Evolutionary conservation across 1,139 yeast genomes (phyloP).

Genomic region (Yamadazyma friedrichii): DNA sequence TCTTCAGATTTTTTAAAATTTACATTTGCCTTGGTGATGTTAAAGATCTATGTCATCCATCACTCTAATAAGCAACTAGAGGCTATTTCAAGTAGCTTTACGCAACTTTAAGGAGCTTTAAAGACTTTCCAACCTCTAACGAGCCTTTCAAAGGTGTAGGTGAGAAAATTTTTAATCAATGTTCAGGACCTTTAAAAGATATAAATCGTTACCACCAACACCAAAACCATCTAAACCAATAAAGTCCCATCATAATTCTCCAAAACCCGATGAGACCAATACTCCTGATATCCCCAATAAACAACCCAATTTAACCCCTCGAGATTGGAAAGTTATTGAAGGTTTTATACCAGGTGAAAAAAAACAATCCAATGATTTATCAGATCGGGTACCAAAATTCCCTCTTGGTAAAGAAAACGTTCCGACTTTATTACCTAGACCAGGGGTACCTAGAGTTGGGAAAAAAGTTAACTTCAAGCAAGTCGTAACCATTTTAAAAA

Average conservation of each 20-base stretch:
- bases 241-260: background rate
- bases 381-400: conserved; percentile 58
- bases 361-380: conserved; percentile 44
- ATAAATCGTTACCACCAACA: conserved; percentile 6
- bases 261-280: background rate
- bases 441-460: conserved; percentile 72
- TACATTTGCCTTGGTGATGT: too few relatives aligned
- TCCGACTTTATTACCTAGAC: conserved; percentile 70
- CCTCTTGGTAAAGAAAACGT: conserved; percentile 66
- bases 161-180: background rate
- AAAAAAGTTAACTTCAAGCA: conserved; percentile 56
- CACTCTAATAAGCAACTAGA: too few relatives aligned
- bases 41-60: too few relatives aligned
- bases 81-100: too few relatives aligned
- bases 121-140: too few relatives aligned
- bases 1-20: too few relatives aligned
- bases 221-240: background rate
- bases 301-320: conserved; percentile 27
- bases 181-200: conserved; percentile 5
- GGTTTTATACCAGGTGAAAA: conserved; percentile 64
- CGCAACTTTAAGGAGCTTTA: too few relatives aligned
- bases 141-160: background rate
- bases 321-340: conserved; percentile 46
- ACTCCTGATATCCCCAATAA: background rate
- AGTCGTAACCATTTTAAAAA: conserved; percentile 59